phyloP scores from a whole-genome alignment of 2,329 filamentous ascomycete genomes.

The Sclerotinia subarctica region DNA sequence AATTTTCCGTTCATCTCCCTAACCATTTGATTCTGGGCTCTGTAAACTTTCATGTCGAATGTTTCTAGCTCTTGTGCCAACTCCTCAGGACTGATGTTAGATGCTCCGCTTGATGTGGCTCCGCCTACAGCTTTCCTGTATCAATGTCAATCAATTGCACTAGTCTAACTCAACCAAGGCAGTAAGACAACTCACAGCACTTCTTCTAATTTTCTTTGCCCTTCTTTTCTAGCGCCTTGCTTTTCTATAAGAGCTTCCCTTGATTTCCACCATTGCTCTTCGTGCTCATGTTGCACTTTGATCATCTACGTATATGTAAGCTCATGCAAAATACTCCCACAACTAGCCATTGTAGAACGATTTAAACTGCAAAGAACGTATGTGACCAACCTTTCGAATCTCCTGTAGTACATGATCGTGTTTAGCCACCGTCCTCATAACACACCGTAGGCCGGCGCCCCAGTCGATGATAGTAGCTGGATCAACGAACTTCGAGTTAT shows the following conservation, averaged over 20 bases:
- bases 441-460: constrained; percentile 49
- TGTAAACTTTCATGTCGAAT: constrained; percentile 62
- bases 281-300: constrained; percentile 58
- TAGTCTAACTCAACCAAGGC: neutral
- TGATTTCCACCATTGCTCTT: constrained; percentile 57
- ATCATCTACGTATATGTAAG: constrained; percentile 49
- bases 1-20: constrained; percentile 55
- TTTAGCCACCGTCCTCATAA: constrained; percentile 48
- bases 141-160: neutral
- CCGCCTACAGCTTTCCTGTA: constrained; percentile 47
- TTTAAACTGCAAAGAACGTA: neutral
- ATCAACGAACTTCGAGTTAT: constrained; percentile 37
- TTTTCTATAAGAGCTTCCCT: constrained; percentile 50
- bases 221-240: constrained; percentile 50
- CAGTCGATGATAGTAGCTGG: constrained; percentile 50
- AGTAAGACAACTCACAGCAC: constrained; percentile 46
- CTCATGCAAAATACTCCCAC: neutral
- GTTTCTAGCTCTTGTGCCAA: constrained; percentile 52
- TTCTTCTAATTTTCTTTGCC: constrained; percentile 52
- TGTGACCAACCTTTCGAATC: constrained; percentile 40
- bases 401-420: constrained; percentile 45
- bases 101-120: constrained; percentile 36
- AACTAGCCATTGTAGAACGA: neutral
- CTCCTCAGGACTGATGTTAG: constrained; percentile 39
- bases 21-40: constrained; percentile 57